Evolutionary conservation across 805 yeast species (phyloP), one percentile per base, ranked within the genome.

Genomic region (Candida koratica): DNA sequence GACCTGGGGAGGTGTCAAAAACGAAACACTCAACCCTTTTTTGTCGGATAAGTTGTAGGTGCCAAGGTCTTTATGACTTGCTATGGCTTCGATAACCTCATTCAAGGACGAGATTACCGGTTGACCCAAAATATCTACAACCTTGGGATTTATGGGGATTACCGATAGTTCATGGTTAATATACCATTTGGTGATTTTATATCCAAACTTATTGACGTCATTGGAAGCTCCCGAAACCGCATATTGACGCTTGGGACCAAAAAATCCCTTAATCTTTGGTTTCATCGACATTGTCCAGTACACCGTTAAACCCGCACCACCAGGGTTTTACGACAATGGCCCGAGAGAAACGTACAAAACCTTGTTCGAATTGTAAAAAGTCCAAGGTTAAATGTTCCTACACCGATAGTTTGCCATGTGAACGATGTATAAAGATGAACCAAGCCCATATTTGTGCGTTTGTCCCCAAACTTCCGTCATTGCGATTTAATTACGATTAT

Each of bases 201-300:
- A 72, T 0, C 94, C 94, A 53, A 75, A 84, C 54, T 84, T 85
- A 6, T 60, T 42, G 0, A 80, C 71, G 48, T 78, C 75, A 4
- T 70, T 55, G 3, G 87, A 75, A 0, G 94, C 93, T 0, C 95
- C 95, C 0, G 80, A 70, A 1, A 84, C 87, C 9, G 75, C 77
- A 45, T 74, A 80, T 36, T 67, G 63, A 43, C 83, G 63, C 19
- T 67, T 44, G 7, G 74, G 47, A n/a, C 72, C 63, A 58, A 77
- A 76, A 55, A 81, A 75, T n/a, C 52, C 32, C 38, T 56, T 61
- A 41, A 71, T 59, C 36, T 51, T 57, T 1, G 49, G 30, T 48
- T 56, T 63, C 66, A 60, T 63, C 3, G 68, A 61, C 70, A 64
- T 64, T 20, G 34, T 31, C 12, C 12, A 16, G 24, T 17, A 6